Conservation (phyloP, 1,284 basidiomycete species). For the Hemileia vastatrix region DNA sequence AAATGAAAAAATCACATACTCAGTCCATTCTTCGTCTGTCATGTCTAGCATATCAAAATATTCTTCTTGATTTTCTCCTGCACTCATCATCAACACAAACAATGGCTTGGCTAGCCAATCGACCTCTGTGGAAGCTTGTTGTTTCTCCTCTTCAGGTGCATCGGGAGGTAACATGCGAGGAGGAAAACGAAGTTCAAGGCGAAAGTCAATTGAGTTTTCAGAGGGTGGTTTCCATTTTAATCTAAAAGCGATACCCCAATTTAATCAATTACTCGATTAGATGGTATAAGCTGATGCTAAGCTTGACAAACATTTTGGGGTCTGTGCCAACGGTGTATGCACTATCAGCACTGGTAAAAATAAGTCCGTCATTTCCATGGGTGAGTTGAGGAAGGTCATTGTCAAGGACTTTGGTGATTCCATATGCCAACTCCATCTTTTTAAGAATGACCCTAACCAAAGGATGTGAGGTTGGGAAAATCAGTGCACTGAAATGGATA, state of each 20-base stretch:
- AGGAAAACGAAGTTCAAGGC: constrained; percentile 83
- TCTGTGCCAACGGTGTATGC: constrained; percentile 86
- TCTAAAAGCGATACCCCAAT: constrained; percentile 47
- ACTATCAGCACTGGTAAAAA: constrained; percentile 84
- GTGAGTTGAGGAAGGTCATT: constrained; percentile 76
- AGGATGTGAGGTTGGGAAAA: neutral
- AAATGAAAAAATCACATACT: constrained; percentile 50
- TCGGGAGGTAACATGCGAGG: constrained; percentile 52
- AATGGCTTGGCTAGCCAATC: constrained; percentile 77
- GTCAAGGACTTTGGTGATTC: constrained; percentile 71
- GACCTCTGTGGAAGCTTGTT: too few relatives aligned
- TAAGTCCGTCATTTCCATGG: constrained; percentile 91
- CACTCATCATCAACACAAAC: constrained; percentile 56
- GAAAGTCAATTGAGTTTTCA: constrained; percentile 97
- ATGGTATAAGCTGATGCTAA: neutral
- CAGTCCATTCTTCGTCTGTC: constrained; percentile 84
- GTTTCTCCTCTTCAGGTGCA: too few relatives aligned
- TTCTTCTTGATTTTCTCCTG: constrained; percentile 56
- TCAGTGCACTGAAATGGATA: neutral
- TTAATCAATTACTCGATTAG: neutral
- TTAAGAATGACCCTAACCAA: constrained; percentile 67
- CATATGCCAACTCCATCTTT: constrained; percentile 77
- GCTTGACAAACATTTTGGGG: constrained; percentile 62
- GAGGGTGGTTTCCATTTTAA: constrained; percentile 98
- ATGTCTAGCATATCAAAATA: constrained; percentile 79